Conservation (phyloP, 2,329 filamentous ascomycete genomes). For the Chrysoporthe cubensis region DNA sequence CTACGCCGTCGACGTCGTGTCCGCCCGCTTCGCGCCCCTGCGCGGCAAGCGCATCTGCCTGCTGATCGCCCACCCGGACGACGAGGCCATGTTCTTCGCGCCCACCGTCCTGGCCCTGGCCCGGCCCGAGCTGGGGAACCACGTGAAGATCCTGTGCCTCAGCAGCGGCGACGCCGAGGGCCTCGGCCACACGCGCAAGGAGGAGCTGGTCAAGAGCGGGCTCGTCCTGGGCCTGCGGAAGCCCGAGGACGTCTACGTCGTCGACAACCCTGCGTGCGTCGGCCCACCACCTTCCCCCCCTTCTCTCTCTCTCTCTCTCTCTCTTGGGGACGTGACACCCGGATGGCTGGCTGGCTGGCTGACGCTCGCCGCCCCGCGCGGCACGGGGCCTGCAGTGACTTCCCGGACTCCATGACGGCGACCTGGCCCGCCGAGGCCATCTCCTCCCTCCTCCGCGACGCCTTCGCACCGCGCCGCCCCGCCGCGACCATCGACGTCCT, state of each 20-base stretch:
- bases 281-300: background rate
- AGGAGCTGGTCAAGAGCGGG: slow-evolving; percentile 82
- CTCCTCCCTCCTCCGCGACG: slow-evolving; percentile 68
- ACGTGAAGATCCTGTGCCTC: slow-evolving; percentile 91
- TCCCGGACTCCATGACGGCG: slow-evolving; percentile 86
- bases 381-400: slow-evolving; percentile 51
- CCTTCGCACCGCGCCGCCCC: slow-evolving; percentile 67
- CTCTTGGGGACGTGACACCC: background rate
- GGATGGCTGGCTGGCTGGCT: background rate
- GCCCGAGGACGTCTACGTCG: slow-evolving; percentile 81
- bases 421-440: slow-evolving; percentile 76
- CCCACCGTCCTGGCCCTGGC: slow-evolving; percentile 87
- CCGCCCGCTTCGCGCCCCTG: slow-evolving; percentile 65
- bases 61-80: slow-evolving; percentile 95
- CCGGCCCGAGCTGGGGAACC: slow-evolving; percentile 78
- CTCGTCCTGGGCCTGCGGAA: slow-evolving; percentile 73
- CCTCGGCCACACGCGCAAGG: slow-evolving; percentile 79
- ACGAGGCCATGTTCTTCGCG: slow-evolving; percentile 99
- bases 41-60: slow-evolving; percentile 83
- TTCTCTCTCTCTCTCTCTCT: slow-evolving; percentile 14
- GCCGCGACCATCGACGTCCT: slow-evolving; percentile 73
- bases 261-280: slow-evolving; percentile 70
- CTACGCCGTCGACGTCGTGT: slow-evolving; percentile 52
- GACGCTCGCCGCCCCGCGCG: background rate
- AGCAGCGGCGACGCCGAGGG: slow-evolving; percentile 89